phyloP scores from a whole-genome alignment of 2,329 filamentous ascomycete genomes.

The Aspergillus sergii region DNA sequence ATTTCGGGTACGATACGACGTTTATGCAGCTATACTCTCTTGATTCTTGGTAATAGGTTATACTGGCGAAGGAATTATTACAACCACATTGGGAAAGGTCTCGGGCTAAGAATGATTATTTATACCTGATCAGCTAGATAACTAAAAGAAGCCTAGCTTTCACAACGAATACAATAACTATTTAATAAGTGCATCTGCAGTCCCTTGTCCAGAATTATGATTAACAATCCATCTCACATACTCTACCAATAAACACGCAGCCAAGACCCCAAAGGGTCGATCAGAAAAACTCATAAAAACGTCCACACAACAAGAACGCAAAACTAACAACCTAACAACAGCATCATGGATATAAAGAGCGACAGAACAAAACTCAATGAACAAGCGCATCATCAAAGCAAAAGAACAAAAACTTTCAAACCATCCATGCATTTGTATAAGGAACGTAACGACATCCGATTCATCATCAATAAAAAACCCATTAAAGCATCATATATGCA shows the following conservation, averaged over 20 bases:
- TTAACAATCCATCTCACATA: not conserved
- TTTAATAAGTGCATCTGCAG: not conserved
- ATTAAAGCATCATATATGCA: constrained; percentile 6
- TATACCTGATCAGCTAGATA: constrained; percentile 2
- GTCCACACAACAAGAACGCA: not conserved
- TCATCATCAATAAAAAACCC: constrained; percentile 8
- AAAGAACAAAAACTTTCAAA: not conserved
- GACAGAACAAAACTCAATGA: not conserved
- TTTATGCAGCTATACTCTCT: constrained; percentile 9
- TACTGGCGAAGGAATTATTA: not conserved
- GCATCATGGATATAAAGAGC: not conserved
- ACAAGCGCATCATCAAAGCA: not conserved
- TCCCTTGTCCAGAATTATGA: not conserved
- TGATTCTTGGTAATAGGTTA: not conserved
- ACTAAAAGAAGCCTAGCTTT: not conserved
- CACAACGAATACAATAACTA: not conserved
- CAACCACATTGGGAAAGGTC: not conserved
- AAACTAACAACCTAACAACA: not conserved
- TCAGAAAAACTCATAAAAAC: not conserved
- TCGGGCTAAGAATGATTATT: not conserved
- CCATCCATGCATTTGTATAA: constrained; percentile 7
- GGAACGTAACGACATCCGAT: constrained; percentile 16
- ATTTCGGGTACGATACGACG: constrained; percentile 36
- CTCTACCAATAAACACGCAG: not conserved
- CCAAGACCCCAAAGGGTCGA: not conserved